These are phyloP conservation scores for Globisporangium nodosum DNA, from an alignment of 352 stramenopile species.

Conservation along the genomic window DNA sequence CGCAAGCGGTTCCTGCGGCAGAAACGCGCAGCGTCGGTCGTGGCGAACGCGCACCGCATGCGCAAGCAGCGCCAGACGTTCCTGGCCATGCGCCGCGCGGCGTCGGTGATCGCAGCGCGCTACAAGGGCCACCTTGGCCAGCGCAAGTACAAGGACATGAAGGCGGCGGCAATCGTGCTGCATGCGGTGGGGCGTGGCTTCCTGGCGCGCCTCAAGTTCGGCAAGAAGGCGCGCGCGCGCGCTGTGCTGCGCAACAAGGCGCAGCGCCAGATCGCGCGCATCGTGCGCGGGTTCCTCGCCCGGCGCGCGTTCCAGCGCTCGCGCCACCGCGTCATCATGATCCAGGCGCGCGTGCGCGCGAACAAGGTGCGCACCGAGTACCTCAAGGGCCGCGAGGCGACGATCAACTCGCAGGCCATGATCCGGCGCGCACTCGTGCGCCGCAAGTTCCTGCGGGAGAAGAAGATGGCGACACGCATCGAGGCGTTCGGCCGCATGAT, in stretches of 20 bases:
- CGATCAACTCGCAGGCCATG: constrained; percentile 87
- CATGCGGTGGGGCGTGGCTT: constrained; percentile 78
- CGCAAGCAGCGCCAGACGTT: constrained; percentile 57
- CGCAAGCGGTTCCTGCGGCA: constrained; percentile 64
- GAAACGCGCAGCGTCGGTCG: constrained; percentile 58
- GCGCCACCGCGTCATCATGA: constrained; percentile 73
- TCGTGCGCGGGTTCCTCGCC: constrained; percentile 68
- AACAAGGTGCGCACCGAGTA: constrained; percentile 86
- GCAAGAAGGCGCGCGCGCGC: constrained; percentile 78
- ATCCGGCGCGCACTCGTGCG: constrained; percentile 76
- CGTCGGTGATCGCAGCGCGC: constrained; percentile 62
- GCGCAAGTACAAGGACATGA: constrained; percentile 65
- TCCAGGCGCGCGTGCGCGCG: constrained; percentile 79
- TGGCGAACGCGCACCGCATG: constrained; percentile 73
- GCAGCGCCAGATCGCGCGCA: constrained; percentile 69
- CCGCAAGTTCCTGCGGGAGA: constrained; percentile 73
- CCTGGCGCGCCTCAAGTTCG: constrained; percentile 78
- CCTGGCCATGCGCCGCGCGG: constrained; percentile 49
- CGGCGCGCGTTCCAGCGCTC: constrained; percentile 45
- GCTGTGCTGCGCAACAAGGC: constrained; percentile 70
- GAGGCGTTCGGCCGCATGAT: constrained; percentile 81
- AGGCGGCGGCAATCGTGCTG: constrained; percentile 64
- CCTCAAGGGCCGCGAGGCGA: constrained; percentile 79
- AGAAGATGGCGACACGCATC: constrained; percentile 86
- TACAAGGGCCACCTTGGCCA: constrained; percentile 67